Conservation (phyloP, 805 yeast genomes). For the Kodamaea fukazawae region DNA sequence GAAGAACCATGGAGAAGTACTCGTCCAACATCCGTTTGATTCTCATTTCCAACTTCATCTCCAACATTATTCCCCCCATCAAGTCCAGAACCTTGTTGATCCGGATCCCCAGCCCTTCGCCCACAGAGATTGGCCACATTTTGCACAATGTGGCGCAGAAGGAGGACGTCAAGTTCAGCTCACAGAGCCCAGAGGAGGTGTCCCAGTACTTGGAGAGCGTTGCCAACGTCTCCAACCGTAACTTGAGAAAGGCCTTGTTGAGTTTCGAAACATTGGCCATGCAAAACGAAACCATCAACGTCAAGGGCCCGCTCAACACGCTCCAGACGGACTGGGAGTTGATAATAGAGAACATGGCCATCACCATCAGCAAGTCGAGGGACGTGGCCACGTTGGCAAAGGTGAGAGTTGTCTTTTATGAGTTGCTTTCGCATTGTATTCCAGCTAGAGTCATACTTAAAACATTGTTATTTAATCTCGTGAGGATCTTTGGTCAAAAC, state of each 20-base stretch:
- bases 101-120: conserved; percentile 81
- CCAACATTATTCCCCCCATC: conserved; percentile 90
- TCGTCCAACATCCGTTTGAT: conserved; percentile 83
- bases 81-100: conserved; percentile 86
- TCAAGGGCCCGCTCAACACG: conserved; percentile 43
- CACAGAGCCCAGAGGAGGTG: conserved; percentile 35
- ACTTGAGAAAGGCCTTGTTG: conserved; percentile 73
- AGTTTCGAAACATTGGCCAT: conserved; percentile 79
- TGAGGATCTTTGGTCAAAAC: conserved; percentile 24
- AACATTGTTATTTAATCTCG: conserved; percentile 45
- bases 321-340: conserved; percentile 86
- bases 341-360: conserved; percentile 68
- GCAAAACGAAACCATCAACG: conserved; percentile 55
- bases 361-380: conserved; percentile 55
- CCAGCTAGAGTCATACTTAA: conserved; percentile 83
- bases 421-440: conserved; percentile 86
- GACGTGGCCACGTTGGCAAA: conserved; percentile 60
- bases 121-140: conserved; percentile 54
- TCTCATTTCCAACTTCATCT: conserved; percentile 82
- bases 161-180: conserved; percentile 50
- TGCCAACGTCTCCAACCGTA: conserved; percentile 58
- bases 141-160: conserved; percentile 53
- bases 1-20: conserved; percentile 95
- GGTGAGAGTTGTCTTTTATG: conserved; percentile 70
- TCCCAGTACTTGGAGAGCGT: conserved; percentile 45